phyloP scores from a whole-genome alignment of 441 rosid species.

The Daphne laureola region DNA sequence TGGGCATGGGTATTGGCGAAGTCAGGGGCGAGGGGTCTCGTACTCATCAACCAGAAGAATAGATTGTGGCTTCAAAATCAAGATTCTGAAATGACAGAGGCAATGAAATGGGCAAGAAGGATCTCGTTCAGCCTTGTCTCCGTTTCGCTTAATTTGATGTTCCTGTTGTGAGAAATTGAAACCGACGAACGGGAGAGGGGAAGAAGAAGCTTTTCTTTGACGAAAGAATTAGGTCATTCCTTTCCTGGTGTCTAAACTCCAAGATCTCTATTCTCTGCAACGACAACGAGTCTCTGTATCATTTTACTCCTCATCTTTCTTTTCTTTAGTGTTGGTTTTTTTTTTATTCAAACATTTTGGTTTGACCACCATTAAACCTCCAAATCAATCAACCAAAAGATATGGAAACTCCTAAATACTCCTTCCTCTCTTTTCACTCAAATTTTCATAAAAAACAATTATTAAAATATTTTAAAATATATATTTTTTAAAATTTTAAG shows the following conservation, averaged over 20 bases:
- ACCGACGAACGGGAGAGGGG: neutral
- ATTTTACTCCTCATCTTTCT: too few relatives aligned
- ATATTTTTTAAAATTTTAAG: too few relatives aligned
- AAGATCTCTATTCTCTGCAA: too few relatives aligned
- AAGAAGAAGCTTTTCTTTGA: neutral
- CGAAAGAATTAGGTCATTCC: constrained; percentile 1
- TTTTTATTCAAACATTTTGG: too few relatives aligned
- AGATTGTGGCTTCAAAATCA: neutral
- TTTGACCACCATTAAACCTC: too few relatives aligned
- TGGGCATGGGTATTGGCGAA: constrained; percentile 31
- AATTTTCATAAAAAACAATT: too few relatives aligned
- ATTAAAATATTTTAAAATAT: too few relatives aligned
- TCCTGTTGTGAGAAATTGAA: neutral
- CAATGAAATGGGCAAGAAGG: neutral
- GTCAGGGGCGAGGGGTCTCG: constrained; percentile 3
- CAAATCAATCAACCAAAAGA: too few relatives aligned
- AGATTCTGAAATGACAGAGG: neutral
- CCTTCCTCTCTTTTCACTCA: too few relatives aligned
- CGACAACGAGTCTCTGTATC: too few relatives aligned
- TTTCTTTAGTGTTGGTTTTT: too few relatives aligned
- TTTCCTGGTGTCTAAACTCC: constrained; percentile 1
- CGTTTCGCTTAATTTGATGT: constrained; percentile 20
- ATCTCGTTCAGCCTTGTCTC: neutral
- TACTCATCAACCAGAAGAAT: constrained; percentile 15
- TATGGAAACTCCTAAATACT: too few relatives aligned